Conservation (phyloP, 2,329 filamentous ascomycete species). For the Claviceps lovelessii region DNA sequence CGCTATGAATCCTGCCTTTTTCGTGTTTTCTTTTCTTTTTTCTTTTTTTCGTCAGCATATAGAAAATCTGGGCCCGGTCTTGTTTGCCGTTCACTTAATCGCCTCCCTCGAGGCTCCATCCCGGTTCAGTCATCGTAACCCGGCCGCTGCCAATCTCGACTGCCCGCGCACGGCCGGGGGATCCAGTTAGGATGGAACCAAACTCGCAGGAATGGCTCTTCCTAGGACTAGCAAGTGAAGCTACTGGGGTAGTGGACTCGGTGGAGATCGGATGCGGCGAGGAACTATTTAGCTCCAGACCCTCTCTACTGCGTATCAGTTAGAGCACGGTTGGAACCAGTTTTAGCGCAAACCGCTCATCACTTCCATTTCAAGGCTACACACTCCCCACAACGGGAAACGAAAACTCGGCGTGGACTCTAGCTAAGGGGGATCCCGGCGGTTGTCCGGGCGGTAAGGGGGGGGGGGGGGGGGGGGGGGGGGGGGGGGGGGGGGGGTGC, state of each 20-base stretch:
- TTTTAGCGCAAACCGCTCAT: background rate
- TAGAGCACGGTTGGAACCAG: background rate
- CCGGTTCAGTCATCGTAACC: background rate
- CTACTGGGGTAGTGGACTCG: background rate
- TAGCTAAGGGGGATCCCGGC: background rate
- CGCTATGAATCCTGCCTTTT: background rate
- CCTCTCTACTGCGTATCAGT: background rate
- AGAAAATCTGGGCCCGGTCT: background rate
- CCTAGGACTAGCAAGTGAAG: background rate
- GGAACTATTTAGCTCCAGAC: background rate
- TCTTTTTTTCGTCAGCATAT: background rate
- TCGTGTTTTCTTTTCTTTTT: background rate
- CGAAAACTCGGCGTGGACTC: background rate
- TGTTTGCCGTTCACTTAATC: background rate
- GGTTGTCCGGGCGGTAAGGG: background rate
- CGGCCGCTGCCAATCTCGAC: background rate
- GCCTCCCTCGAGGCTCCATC: background rate
- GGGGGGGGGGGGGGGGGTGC: background rate
- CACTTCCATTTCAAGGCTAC: background rate
- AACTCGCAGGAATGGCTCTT: conserved; percentile 6
- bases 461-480: background rate
- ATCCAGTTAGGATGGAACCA: conserved; percentile 2
- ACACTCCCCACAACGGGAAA: background rate
- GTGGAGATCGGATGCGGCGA: conserved; percentile 2
- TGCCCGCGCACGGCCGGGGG: conserved; percentile 2